Evolutionary conservation across 2,329 filamentous ascomycete species (phyloP).

Genomic region (Epichloe amarillans): DNA sequence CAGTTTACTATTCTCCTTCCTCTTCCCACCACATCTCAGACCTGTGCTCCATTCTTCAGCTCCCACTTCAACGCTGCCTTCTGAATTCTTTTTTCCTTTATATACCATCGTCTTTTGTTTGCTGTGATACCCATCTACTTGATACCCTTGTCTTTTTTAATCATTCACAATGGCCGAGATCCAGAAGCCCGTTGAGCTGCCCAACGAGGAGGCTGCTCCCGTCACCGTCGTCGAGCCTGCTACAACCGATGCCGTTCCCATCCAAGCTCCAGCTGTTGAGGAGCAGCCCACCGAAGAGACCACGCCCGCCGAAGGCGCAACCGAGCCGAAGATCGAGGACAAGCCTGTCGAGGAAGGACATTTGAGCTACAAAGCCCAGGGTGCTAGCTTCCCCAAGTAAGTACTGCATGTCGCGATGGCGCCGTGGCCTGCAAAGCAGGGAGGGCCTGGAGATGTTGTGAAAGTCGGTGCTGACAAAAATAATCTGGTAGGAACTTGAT

Average conservation of each 20-base stretch:
- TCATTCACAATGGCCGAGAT: conserved; percentile 55
- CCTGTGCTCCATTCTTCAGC: conserved; percentile 16
- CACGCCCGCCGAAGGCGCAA: conserved; percentile 17
- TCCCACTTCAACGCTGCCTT: conserved; percentile 17
- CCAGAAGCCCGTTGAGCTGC: conserved; percentile 46
- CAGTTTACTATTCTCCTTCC: conserved; percentile 14
- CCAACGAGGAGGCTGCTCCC: conserved; percentile 39
- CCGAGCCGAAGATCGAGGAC: conserved; percentile 28
- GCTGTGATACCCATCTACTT: conserved; percentile 38
- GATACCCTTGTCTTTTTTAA: conserved; percentile 24
- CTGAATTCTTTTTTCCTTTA: conserved; percentile 23
- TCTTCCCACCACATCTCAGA: conserved; percentile 19
- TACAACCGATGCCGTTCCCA: conserved; percentile 22
- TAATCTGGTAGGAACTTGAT: conserved; percentile 56
- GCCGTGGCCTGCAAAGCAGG: background rate
- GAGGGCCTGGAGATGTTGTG: accelerated
- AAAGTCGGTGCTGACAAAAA: conserved; percentile 10
- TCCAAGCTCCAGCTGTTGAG: conserved; percentile 21
- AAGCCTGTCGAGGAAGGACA: conserved; percentile 66
- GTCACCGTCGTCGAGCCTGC: conserved; percentile 10
- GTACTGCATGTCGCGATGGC: conserved; percentile 18
- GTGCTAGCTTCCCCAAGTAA: conserved; percentile 75
- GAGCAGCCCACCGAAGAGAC: conserved; percentile 28
- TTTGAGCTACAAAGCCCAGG: conserved; percentile 80
- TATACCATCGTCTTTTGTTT: conserved; percentile 29